Base-by-base conservation (phyloP, 768 basidiomycete species). In the Tricholoma sp. region DNA sequence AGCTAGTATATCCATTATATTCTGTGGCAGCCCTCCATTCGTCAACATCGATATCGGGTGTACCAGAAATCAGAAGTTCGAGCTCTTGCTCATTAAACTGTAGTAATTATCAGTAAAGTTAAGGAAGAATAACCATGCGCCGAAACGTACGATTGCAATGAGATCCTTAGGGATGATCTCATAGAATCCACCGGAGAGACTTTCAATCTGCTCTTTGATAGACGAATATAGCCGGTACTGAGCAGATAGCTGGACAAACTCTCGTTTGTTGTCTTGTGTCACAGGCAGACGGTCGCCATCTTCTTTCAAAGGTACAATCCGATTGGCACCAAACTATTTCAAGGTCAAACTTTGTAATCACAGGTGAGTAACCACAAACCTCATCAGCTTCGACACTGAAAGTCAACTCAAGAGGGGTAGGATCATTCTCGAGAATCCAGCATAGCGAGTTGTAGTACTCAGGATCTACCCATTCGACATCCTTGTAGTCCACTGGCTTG, bases 371-470 rank as follows among this genome's bases (percentile, higher is more conserved):
- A 54, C 32, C 0, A 77, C 77, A 32, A 59, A 89, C 91, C 82
- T 98, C 94, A 60, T 98, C 96, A 0, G 91, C 91, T 72, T 99
- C 96, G 31, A 95, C 89, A 59, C 92, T 94, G 76, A 98, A 98
- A 12, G 86, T 97, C 58, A 98, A 78, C 59, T 99, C 93, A 61
- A 95, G 70, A 18, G 80, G 74, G 19, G 86, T 89, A 5, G 91
- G 90, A 66, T 97, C 94, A 69, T 99, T 98, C 67, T 98, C 95
- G 61, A 98, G 74, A 71, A 99, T 98, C 97, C 97, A 99, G 66
- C 91, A 91, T 10, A 99, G 77, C 0, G 94, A 96, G 63, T 96
- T 98, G 78, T 98, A 98, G 71, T 98, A 98, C 71, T 96, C 94
- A 0, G 95, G 95, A 72, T 98, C 95, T 41, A 98, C 90, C 86